Evolutionary conservation across 345 rosid genomes (phyloP), one percentile per base, ranked within the genome.

Genomic region (Reutealis trisperma): DNA sequence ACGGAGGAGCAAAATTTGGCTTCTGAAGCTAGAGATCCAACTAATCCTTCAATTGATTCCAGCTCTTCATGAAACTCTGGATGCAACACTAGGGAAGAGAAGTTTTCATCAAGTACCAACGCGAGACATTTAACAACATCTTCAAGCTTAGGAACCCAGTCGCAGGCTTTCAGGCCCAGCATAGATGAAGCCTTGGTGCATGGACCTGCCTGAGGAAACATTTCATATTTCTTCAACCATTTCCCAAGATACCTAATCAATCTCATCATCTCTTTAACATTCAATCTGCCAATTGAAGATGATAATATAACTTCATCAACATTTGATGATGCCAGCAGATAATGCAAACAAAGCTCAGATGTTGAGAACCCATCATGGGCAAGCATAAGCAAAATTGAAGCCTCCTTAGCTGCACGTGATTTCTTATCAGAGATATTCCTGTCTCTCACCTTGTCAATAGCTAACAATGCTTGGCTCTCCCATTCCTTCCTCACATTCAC

Each of bases 271-370:
- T 95, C 98, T 79, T 87, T 88, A 19, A 88, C 94, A 52, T 70
- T 90, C 84, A 93, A 62, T 79, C 88, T 92, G 54, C 83, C 84
- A 1, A 92, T 82, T 12, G 93, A 78, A 64, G 88, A 86, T 10
- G 98, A 85, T 58, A 93, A 77, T 70, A 90, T 75, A 83, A 85
- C 85, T 74, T 90, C 93, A 80, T 93, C 96, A 14, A 90, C 67
- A 75, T 84, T 85, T 0, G 79, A 64, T 0, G 89, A 88, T 54
- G 89, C 87, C 34, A 96, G 34, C 82, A 93, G 75, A 86, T 85
- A 87, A 87, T 93, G 99, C 78, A 96, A 80, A 75, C 96, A 93
- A 67, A 89, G 92, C 86, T 93, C 97, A 1, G 92, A 73, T 55
- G 77, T 75, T 11, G 87, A 83, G 84, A 93, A 95, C 70, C 88